phyloP scores from a whole-genome alignment of 768 basidiomycete species.

The Dacryopinax primogenitus region DNA sequence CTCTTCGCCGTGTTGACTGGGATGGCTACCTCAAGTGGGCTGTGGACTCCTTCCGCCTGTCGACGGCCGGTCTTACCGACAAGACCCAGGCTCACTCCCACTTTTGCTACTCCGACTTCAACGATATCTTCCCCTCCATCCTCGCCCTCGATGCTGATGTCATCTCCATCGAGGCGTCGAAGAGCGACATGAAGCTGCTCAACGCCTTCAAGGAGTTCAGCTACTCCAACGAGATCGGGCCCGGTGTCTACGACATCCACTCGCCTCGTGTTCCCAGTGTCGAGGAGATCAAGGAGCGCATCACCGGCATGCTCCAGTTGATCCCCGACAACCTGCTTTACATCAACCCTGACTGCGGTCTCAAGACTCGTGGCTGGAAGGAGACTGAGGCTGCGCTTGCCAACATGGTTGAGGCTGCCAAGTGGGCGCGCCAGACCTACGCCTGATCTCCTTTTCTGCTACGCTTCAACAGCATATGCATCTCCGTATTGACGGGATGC shows the following conservation, averaged over 20 bases:
- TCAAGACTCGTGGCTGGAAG: conserved; percentile 98
- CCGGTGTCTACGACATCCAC: conserved; percentile 98
- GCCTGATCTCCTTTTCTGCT: conserved; percentile 40
- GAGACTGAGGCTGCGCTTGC: conserved; percentile 64
- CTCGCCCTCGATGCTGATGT: conserved; percentile 95
- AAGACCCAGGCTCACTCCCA: conserved; percentile 95
- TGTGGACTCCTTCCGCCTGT: conserved; percentile 94
- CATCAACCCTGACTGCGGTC: conserved; percentile 95
- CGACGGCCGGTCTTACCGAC: conserved; percentile 91
- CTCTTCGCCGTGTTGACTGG: conserved; percentile 94
- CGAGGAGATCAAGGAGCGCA: conserved; percentile 88
- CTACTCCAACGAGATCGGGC: conserved; percentile 95
- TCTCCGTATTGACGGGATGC: conserved; percentile 9
- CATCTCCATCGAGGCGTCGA: conserved; percentile 97
- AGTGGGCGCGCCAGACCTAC: conserved; percentile 80
- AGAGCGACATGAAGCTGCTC: conserved; percentile 96
- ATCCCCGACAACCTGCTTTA: conserved; percentile 72
- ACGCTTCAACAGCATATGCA: conserved; percentile 74
- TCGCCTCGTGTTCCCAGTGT: conserved; percentile 92
- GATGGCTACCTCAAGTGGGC: conserved; percentile 94
- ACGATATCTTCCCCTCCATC: conserved; percentile 96
- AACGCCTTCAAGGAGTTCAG: conserved; percentile 88
- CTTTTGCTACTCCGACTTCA: conserved; percentile 98
- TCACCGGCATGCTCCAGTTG: conserved; percentile 69
- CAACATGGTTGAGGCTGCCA: conserved; percentile 86